Evolutionary conservation across 768 basidiomycete species (phyloP), one percentile per base, ranked within the genome.

Genomic region (Serendipita sp.): DNA sequence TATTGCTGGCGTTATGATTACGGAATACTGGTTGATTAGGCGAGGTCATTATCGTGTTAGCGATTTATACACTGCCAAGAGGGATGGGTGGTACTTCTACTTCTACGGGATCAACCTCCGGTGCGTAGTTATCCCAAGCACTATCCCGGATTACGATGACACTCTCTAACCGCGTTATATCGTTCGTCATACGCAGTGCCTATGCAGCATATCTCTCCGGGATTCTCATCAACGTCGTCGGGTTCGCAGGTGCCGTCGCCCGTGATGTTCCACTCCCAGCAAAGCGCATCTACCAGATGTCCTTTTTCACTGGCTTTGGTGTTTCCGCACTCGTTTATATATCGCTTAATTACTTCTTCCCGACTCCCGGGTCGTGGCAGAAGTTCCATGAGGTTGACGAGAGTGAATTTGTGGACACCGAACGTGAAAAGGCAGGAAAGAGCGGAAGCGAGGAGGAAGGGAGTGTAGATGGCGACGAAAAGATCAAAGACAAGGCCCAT

Each of bases 231-330:
- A 92, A 92, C 72, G 83, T 88, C 13, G 84, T 88, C 45, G 89
- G 88, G 4, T 92, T 92, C 67, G 85, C 83, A 10, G 86, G 87
- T 63, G 85, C 86, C 16, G 85, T 84, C 81, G 41, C 41, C 13
- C 41, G 41, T 13, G 70, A 34, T 53, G 48, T 65, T 15, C 32
- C 45, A 35, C 64, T 66, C 10, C 28, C 35, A 8, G 24, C 24
- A 24, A 35, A 4, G n/a, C 79, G 82, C 64, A 80, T 88, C 68
- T 89, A 86, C 73, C 75, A 85, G 63, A 79, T 90, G 76, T 83
- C 86, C 11, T 92, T 90, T 79, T 87, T 91, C 75, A 86, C 86
- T n/a, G 89, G 89, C 34, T 86, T 89, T 68, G 83, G 81, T 35
- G 79, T 85, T 47, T 86, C 88, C 1, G 76, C 81, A 7, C 58